Evolutionary conservation across 75 land plant genomes (phyloP).

Genomic region (Selaginella tamariscina): DNA sequence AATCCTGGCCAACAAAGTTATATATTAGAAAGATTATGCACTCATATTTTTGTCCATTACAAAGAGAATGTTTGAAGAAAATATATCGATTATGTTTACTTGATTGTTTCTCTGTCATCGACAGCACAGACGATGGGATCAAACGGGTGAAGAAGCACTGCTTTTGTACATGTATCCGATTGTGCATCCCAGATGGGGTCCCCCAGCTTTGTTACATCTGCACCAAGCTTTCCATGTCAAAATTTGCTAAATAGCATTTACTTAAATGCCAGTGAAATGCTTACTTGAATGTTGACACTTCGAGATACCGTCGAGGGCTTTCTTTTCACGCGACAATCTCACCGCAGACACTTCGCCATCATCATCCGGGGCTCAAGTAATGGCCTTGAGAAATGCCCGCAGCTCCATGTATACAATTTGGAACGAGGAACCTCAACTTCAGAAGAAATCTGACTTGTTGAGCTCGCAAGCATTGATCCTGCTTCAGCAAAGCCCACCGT

Average conservation of each 20-base stretch:
- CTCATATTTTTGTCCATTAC: background rate
- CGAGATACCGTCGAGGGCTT: constrained; percentile 57
- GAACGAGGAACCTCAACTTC: constrained; percentile 42
- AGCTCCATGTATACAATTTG: constrained; percentile 86
- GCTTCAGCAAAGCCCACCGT: constrained; percentile 19
- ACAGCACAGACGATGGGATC: constrained; percentile 63
- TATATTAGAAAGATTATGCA: background rate
- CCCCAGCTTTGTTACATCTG: constrained; percentile 67
- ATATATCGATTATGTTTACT: constrained; percentile 20
- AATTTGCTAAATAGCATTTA: background rate
- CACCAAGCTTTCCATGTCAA: background rate
- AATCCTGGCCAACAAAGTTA: constrained; percentile 36
- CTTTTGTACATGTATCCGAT: constrained; percentile 53
- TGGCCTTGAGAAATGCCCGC: constrained; percentile 86
- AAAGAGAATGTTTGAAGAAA: background rate
- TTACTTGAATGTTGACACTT: constrained; percentile 78
- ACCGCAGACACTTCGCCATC: constrained; percentile 49
- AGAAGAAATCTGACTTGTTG: constrained; percentile 4
- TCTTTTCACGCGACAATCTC: constrained; percentile 60
- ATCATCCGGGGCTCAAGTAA: constrained; percentile 67
- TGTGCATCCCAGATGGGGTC: constrained; percentile 74
- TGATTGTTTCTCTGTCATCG: constrained; percentile 57
- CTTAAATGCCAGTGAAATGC: constrained; percentile 2
- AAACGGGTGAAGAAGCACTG: constrained; percentile 69
- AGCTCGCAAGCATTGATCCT: constrained; percentile 5